Evolutionary conservation across 2,329 filamentous ascomycete species (phyloP), one percentile per base, ranked within the genome.

Genomic region (Epichloe aotearoae): DNA sequence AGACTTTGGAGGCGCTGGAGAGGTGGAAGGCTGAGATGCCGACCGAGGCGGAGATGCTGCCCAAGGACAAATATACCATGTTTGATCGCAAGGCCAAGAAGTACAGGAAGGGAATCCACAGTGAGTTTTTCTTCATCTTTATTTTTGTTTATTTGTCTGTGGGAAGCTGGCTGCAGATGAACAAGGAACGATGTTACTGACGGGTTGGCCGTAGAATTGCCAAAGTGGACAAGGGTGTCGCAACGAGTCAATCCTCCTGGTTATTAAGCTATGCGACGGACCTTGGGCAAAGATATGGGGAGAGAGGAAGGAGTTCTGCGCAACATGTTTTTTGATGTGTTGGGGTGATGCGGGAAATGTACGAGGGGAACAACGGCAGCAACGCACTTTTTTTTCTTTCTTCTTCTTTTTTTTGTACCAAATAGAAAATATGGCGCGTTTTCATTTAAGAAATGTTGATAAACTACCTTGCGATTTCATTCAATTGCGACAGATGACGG

Each of bases 1-100:
- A 82, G 62, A 79, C 82, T 53, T 78, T 82, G 45, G 88, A 88
- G 70, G 77, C 87, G 50, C 75, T 98, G 53, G 85, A 95, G 67
- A 73, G 83, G 63, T 98, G 93, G 93, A 95, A 93, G 75, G 76
- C 77, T 38, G 88, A 95, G 70, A 98, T 98, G 93, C 93, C 93
- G 20, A 86, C 82, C 26, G 93, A 98, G 76, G 78, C 82, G 62
- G 89, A 97, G 75, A 98, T 98, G 93, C 66, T 95, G 66, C 85
- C 93, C 45, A 85, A 81, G 69, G 93, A 98, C 73, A 98, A 98
- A 73, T 98, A 98, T 73, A 95, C 88, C 30, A 85, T 98, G 62
- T 98, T 97, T 69, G 91, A 95, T 69, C 83, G 90, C 61, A 96
- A 97, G 70, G 89, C 86, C 67, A 95, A 90, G 81, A 83, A 80